phyloP scores from a whole-genome alignment of 2,329 filamentous ascomycete species.

The Ambrosiella beaveri region DNA sequence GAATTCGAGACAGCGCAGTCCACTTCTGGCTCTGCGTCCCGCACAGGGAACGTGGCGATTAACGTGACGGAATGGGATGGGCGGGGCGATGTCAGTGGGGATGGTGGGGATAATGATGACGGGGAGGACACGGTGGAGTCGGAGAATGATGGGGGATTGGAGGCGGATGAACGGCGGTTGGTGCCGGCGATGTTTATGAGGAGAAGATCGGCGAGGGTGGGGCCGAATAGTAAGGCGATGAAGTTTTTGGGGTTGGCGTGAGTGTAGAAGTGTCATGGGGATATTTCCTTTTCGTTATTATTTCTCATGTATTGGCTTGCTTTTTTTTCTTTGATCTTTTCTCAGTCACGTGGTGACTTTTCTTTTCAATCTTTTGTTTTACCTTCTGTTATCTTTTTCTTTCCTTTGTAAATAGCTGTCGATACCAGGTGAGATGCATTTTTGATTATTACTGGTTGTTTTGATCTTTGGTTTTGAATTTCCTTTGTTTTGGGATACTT shows the following conservation, averaged over 20 bases:
- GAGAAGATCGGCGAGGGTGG: conserved; percentile 21
- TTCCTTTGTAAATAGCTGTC: not conserved
- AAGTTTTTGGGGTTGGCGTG: conserved; percentile 34
- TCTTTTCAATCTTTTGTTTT: not conserved
- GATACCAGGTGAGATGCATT: not conserved
- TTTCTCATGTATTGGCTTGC: conserved; percentile 3
- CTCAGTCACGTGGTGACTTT: not conserved
- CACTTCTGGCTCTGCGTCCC: too few species aligned
- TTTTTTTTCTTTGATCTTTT: not conserved
- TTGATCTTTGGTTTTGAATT: not conserved
- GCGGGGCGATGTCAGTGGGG: conserved; percentile 14
- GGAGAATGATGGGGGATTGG: conserved; percentile 16
- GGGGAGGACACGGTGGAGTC: conserved; percentile 16
- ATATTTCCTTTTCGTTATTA: too few species aligned
- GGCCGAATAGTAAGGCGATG: conserved; percentile 33
- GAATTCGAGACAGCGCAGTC: too few species aligned
- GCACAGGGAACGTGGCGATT: conserved; percentile 3
- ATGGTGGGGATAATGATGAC: conserved; percentile 32
- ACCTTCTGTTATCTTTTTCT: conserved; percentile 2
- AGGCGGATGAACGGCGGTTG: conserved; percentile 32
- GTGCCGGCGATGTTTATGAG: conserved; percentile 31
- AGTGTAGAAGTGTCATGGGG: too few species aligned
- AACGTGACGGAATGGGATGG: conserved; percentile 10
- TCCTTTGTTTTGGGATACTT: not conserved
- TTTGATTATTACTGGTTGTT: not conserved